These are phyloP conservation scores for Mucor piriformis DNA, from an alignment of 371 early-diverging fungal species.

Conservation along the genomic window DNA sequence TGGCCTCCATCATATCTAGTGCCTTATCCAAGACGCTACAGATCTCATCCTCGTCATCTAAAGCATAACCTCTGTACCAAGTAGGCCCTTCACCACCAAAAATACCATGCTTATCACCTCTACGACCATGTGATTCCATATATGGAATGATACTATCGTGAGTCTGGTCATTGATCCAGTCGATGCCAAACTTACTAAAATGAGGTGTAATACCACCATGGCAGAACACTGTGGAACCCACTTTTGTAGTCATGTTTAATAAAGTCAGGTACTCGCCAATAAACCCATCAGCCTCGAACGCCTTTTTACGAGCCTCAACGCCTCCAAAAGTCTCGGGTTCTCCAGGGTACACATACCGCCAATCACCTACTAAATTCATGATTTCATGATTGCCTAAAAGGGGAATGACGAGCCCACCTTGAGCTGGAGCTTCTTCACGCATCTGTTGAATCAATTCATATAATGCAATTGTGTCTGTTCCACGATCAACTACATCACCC, in stretches of 20 bases:
- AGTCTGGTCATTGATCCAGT: slow-evolving; percentile 59
- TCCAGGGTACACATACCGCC: slow-evolving; percentile 70
- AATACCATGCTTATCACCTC: slow-evolving; percentile 37
- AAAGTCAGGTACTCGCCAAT: slow-evolving; percentile 63
- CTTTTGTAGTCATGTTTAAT: slow-evolving; percentile 63
- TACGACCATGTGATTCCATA: slow-evolving; percentile 29
- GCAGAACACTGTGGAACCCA: slow-evolving; percentile 69
- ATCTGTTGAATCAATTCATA: slow-evolving; percentile 65
- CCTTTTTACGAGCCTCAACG: slow-evolving; percentile 46
- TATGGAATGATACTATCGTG: slow-evolving; percentile 37
- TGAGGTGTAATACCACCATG: slow-evolving; percentile 73
- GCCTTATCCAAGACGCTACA: slow-evolving; percentile 59
- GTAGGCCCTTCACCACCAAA: slow-evolving; percentile 55
- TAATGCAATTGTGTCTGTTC: slow-evolving; percentile 70
- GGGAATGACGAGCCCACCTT: slow-evolving; percentile 64
- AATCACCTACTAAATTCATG: slow-evolving; percentile 74
- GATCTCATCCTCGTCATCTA: slow-evolving; percentile 50
- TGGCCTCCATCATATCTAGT: slow-evolving; percentile 56
- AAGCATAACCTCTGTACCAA: slow-evolving; percentile 73
- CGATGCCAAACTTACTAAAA: slow-evolving; percentile 55
- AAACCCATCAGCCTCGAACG: slow-evolving; percentile 67
- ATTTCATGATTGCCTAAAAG: slow-evolving; percentile 75
- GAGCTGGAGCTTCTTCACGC: slow-evolving; percentile 56
- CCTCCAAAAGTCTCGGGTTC: slow-evolving; percentile 73
- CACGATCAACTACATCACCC: slow-evolving; percentile 80